A percentile compares a stretch with the other conserved stretches of the same genome.
Conservation (phyloP, 169 alveolate species). For the Plasmodium reichenowi region DNA sequence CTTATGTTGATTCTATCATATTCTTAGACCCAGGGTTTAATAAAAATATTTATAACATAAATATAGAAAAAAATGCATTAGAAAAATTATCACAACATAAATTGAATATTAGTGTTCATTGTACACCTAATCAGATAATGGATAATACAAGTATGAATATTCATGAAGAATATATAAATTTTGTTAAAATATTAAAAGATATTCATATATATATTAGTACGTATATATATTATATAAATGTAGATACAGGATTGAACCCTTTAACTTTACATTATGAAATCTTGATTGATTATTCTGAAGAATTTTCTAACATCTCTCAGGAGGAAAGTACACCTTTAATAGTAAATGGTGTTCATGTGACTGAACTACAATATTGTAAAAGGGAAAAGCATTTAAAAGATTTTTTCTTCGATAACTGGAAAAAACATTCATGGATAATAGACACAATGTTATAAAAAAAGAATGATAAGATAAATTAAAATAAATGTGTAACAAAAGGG, state of each 20-base stretch:
- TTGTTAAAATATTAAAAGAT: constrained; percentile 21
- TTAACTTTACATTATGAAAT: constrained; percentile 60
- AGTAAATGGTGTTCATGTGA: not conserved
- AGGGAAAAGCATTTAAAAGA: constrained; percentile 6
- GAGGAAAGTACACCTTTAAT: not conserved
- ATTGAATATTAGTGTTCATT: constrained; percentile 47
- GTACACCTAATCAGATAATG: constrained; percentile 41
- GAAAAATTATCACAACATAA: constrained; percentile 19
- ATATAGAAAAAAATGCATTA: constrained; percentile 28
- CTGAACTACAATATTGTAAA: not conserved
- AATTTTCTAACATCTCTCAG: not conserved
- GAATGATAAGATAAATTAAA: too few species aligned
- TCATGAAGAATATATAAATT: constrained; percentile 34
- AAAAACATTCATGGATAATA: not conserved
- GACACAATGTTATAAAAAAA: not conserved
- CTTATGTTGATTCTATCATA: constrained; percentile 20
- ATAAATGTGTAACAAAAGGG: too few species aligned
- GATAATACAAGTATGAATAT: constrained; percentile 7
- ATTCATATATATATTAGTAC: constrained; percentile 9
- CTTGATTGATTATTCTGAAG: constrained; percentile 39
- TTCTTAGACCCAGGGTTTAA: constrained; percentile 69
- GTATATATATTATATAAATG: constrained; percentile 36
- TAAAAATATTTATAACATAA: constrained; percentile 16
- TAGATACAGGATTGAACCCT: constrained; percentile 1
- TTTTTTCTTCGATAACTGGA: constrained; percentile 46